Evolutionary conservation across 2,329 filamentous ascomycete species (phyloP).

Genomic region (Claviceps fusiformis): DNA sequence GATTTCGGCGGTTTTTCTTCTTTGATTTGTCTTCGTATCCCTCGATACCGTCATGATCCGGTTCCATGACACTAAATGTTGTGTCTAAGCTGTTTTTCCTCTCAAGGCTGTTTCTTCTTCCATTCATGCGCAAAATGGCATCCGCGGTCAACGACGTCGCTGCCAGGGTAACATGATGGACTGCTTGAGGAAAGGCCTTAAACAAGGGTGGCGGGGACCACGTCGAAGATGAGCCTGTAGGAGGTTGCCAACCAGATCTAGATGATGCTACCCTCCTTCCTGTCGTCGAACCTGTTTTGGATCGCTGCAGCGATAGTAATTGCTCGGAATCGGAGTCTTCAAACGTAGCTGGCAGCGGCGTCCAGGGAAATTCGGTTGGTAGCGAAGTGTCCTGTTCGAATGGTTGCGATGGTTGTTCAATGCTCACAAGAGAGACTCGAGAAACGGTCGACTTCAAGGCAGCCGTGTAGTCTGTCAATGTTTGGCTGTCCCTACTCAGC

Average conservation of each 20-base stretch:
- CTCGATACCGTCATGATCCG: not conserved
- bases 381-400: constrained; percentile 8
- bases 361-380: constrained; percentile 21
- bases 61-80: not conserved
- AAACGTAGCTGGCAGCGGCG: constrained; percentile 16
- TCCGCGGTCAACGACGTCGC: constrained; percentile 57
- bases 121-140: constrained; percentile 48
- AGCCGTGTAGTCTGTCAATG: constrained; percentile 16
- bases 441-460: constrained; percentile 23
- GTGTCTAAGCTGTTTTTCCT: constrained; percentile 7
- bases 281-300: constrained; percentile 6
- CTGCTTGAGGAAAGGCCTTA: constrained; percentile 73
- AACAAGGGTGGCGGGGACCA: constrained; percentile 69
- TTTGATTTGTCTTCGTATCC: constrained; percentile 24
- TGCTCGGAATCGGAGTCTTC: constrained; percentile 6
- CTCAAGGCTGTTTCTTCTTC: constrained; percentile 24
- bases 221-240: constrained; percentile 22
- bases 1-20: constrained; percentile 33
- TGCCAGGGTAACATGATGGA: constrained; percentile 59
- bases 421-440: constrained; percentile 23
- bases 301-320: constrained; percentile 6
- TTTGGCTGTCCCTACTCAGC: constrained; percentile 21
- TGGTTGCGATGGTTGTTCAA: constrained; percentile 29
- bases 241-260: constrained; percentile 8
- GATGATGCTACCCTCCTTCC: constrained; percentile 4